phyloP scores from a whole-genome alignment of 768 basidiomycete species.

The Lyophyllum atratum region DNA sequence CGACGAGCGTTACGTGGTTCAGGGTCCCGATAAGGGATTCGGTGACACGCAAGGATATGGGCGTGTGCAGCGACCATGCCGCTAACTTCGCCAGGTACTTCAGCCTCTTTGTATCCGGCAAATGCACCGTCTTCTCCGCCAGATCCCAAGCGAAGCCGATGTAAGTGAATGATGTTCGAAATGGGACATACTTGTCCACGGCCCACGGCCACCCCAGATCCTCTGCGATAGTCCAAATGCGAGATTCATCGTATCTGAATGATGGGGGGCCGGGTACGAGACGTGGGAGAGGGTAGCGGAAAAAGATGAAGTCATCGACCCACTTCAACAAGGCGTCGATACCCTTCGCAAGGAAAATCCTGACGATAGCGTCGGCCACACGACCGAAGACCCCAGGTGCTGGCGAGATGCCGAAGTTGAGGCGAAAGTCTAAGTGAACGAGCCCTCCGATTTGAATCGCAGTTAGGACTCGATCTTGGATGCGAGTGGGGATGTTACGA shows the following conservation, averaged over 20 bases:
- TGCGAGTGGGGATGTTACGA: not conserved
- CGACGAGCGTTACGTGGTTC: conserved; percentile 34
- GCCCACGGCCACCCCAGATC: conserved; percentile 5
- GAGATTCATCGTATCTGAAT: not conserved
- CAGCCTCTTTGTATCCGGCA: not conserved
- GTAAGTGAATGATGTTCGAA: not conserved
- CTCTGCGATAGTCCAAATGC: not conserved
- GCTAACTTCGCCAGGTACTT: conserved; percentile 19
- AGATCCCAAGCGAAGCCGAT: not conserved
- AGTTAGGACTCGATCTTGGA: not conserved
- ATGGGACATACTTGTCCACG: not conserved
- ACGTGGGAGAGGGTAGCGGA: not conserved
- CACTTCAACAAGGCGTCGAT: not conserved
- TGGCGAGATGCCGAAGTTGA: not conserved
- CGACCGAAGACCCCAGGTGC: not conserved
- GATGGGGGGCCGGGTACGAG: not conserved
- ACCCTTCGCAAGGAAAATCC: not conserved
- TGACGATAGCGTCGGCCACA: not conserved
- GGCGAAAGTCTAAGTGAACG: not conserved
- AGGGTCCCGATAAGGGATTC: conserved; percentile 34
- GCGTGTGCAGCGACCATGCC: conserved; percentile 12
- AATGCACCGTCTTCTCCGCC: not conserved
- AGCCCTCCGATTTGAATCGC: not conserved
- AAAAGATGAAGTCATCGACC: not conserved
- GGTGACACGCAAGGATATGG: conserved; percentile 17